Evolutionary conservation across 345 rosid species (phyloP).

Genomic region (Geranium rotundifolium): DNA sequence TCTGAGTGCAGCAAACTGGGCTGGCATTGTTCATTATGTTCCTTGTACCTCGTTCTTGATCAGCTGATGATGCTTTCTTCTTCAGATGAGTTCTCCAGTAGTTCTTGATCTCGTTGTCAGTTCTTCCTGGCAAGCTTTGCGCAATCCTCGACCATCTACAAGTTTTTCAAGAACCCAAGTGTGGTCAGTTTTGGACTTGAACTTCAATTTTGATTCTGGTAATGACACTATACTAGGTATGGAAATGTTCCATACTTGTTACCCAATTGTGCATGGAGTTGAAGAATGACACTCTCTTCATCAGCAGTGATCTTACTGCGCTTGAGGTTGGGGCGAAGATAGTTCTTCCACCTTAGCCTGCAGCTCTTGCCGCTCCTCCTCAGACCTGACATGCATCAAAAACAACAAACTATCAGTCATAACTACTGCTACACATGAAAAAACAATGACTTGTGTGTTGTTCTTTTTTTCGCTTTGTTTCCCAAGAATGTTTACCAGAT

Average conservation of each 20-base stretch:
- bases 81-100: conserved; percentile 57
- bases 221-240: too few species aligned
- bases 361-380: conserved; percentile 73
- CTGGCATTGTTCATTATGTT: conserved; percentile 5
- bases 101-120: conserved; percentile 67
- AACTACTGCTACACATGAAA: background rate
- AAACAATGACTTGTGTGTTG: background rate
- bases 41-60: conserved; percentile 19
- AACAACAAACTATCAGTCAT: background rate
- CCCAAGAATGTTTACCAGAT: conserved; percentile 22
- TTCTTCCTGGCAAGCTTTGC: conserved; percentile 56
- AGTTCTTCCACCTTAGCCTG: conserved; percentile 65
- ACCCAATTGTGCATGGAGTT: conserved; percentile 56
- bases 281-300: conserved; percentile 43
- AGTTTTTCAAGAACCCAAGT: too few species aligned
- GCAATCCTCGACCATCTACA: conserved; percentile 57
- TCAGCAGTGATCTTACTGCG: conserved; percentile 42
- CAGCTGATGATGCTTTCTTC: conserved; percentile 27
- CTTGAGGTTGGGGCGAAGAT: conserved; percentile 48
- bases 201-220: too few species aligned
- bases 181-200: too few species aligned
- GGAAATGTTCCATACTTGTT: conserved; percentile 41
- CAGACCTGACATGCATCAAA: conserved; percentile 27
- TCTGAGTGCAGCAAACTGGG: conserved; percentile 9
- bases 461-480: background rate